A percentile compares a stretch with the other conserved stretches of the same genome.
phyloP scores from a whole-genome alignment of 1,284 basidiomycete species.

The Malassezia arunalokei region DNA sequence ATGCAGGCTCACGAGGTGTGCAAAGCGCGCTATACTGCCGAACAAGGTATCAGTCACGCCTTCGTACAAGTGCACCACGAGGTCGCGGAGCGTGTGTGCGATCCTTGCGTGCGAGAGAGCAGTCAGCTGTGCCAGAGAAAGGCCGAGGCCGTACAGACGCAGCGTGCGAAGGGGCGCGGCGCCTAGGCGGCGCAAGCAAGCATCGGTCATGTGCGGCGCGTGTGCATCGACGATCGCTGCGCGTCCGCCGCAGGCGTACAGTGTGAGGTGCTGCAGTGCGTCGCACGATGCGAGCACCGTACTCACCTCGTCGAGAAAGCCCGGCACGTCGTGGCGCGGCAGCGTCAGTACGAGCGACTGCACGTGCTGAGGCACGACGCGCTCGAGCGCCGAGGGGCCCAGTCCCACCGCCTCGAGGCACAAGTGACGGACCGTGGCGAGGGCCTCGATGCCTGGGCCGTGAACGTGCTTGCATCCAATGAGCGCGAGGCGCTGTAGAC shows the following conservation, averaged over 20 bases:
- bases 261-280: not conserved
- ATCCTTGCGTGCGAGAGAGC: slow-evolving; percentile 19
- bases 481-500: slow-evolving; percentile 23
- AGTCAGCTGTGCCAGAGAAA: slow-evolving; percentile 28
- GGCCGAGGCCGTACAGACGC: slow-evolving; percentile 31
- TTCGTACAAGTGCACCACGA: slow-evolving; percentile 39
- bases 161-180: slow-evolving; percentile 20
- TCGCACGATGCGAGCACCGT: not conserved
- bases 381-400: not conserved
- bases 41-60: slow-evolving; percentile 11
- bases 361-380: not conserved
- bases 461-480: slow-evolving; percentile 35
- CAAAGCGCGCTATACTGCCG: not conserved
- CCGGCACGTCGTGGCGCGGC: slow-evolving; percentile 14
- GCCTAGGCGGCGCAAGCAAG: not conserved
- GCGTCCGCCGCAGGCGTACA: slow-evolving; percentile 12
- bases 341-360: slow-evolving; percentile 21
- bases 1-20: slow-evolving; percentile 24
- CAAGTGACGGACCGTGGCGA: slow-evolving; percentile 26
- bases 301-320: not conserved
- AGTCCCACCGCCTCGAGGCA: slow-evolving; percentile 30
- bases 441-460: slow-evolving; percentile 21
- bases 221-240: not conserved
- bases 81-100: slow-evolving; percentile 21
- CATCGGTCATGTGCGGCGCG: not conserved